Percentiles rank a stretch among this genome's conserved stretches.
Conservation (phyloP, 83 land plant genomes). For the Larix sibirica region DNA sequence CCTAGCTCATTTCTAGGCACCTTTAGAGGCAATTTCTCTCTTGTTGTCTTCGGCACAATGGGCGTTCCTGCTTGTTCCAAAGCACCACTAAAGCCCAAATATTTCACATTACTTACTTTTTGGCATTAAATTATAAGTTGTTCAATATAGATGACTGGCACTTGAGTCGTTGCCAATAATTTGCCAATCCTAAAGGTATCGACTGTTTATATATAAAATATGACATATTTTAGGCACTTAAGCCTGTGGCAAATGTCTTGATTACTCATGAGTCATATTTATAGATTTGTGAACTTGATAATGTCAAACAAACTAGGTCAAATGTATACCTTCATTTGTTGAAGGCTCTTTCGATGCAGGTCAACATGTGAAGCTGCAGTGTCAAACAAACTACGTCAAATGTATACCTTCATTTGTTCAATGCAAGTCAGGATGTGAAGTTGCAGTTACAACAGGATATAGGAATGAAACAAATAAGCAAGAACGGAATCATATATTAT, state of each 20-base stretch:
- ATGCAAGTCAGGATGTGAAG: slow-evolving; percentile 76
- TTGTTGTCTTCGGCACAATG: not conserved
- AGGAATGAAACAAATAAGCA: no score
- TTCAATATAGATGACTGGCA: slow-evolving; percentile 76
- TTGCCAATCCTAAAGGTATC: slow-evolving; percentile 80
- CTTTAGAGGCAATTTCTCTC: slow-evolving; percentile 19
- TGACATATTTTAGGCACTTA: no score
- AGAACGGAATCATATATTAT: no score
- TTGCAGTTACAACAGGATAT: slow-evolving; percentile 48
- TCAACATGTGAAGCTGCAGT: no score
- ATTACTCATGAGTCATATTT: no score
- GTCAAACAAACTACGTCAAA: no score
- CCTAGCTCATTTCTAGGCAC: slow-evolving; percentile 9
- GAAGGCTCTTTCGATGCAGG: no score
- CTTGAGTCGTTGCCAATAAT: slow-evolving; percentile 64
- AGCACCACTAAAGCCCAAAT: not conserved
- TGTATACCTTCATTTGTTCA: slow-evolving; percentile 60
- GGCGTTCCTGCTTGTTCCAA: slow-evolving; percentile 20
- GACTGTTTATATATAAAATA: slow-evolving; percentile 35
- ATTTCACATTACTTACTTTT: not conserved
- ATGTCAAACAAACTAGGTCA: no score
- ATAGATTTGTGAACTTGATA: no score
- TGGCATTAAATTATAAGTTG: slow-evolving; percentile 45
- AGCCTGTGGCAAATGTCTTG: no score
- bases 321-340: no score